Evolutionary conservation across 345 rosid genomes (phyloP).

Genomic region (Psidium friedrichsthalianum): DNA sequence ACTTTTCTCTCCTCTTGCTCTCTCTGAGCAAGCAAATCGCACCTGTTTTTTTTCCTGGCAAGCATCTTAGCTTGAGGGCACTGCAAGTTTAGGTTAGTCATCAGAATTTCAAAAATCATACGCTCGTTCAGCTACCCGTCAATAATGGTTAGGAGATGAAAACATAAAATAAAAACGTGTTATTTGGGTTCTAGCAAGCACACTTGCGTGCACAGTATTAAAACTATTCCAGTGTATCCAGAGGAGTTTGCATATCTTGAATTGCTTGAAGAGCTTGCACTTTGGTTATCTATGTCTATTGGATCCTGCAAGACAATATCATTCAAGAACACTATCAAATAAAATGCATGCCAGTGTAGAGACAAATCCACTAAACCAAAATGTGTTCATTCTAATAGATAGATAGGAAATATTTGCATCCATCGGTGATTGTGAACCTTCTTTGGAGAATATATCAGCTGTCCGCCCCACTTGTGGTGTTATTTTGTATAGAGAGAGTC

Average conservation of each 20-base stretch:
- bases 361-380: neutral
- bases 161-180: neutral
- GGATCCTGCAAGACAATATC: conserved; percentile 21
- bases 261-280: conserved; percentile 27
- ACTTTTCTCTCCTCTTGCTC: conserved; percentile 83
- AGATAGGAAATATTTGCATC: neutral
- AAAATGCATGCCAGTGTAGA: too few species aligned
- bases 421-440: conserved; percentile 26
- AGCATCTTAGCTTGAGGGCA: conserved; percentile 68
- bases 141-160: neutral
- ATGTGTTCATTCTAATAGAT: neutral
- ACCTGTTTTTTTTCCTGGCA: conserved; percentile 66
- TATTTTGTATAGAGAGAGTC: too few species aligned
- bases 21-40: conserved; percentile 76
- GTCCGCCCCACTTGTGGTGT: too few species aligned
- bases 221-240: conserved; percentile 13
- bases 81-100: conserved; percentile 4
- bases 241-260: conserved; percentile 40
- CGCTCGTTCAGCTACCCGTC: conserved; percentile 86
- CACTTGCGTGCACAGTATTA: too few species aligned
- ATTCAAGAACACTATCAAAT: too few species aligned
- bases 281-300: conserved; percentile 36
- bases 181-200: too few species aligned
- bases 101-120: conserved; percentile 8
- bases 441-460: too few species aligned